These are phyloP conservation scores for Backusella circina DNA, from an alignment of 192 early-diverging fungal species.

Conservation along the genomic window DNA sequence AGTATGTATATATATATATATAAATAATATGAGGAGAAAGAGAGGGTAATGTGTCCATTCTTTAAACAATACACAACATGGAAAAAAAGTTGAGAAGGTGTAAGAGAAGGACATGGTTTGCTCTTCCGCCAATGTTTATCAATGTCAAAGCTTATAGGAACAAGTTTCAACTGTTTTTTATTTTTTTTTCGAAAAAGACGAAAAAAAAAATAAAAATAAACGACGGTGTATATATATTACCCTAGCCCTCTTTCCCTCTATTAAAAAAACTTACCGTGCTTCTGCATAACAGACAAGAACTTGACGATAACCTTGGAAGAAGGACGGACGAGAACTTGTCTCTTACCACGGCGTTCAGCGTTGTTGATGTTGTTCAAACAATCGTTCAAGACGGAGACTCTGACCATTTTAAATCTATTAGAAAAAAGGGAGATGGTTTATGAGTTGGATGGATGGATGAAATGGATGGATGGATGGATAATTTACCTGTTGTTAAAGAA, in stretches of 20 bases:
- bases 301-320: conserved; percentile 98
- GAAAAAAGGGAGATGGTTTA: neutral
- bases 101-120: neutral
- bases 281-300: conserved; percentile 99
- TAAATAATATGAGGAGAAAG: neutral
- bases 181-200: neutral
- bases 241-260: neutral
- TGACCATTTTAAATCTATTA: conserved; percentile 74
- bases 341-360: conserved; percentile 97
- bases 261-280: conserved; percentile 70
- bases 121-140: neutral
- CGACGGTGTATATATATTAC: neutral
- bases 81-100: neutral
- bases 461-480: conserved; percentile 33
- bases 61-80: neutral
- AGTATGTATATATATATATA: neutral
- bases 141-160: neutral
- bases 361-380: conserved; percentile 99
- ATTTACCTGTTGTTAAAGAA: conserved; percentile 4
- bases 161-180: neutral
- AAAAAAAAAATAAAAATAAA: neutral
- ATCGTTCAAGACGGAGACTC: conserved; percentile 94
- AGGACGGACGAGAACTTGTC: conserved; percentile 95
- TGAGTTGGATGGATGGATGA: conserved; percentile 23
- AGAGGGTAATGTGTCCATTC: neutral